Evolutionary conservation across 2,329 filamentous ascomycete species (phyloP), one percentile per base, ranked within the genome.

Genomic region (Trichoderma sp.): DNA sequence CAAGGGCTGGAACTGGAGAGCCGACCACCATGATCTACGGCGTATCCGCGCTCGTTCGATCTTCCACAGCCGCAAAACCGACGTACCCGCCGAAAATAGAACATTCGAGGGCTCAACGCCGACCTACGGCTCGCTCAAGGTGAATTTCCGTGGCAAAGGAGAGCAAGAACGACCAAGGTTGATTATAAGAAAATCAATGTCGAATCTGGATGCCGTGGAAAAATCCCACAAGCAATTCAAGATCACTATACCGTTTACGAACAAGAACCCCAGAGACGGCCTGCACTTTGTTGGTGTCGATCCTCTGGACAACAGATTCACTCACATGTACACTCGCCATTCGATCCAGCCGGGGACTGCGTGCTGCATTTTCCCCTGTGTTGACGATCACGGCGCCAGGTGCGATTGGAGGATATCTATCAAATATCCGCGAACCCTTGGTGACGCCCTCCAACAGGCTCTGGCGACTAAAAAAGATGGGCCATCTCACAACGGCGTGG

Each of bases 251-350:
- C 94, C 97, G 41, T 99, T 98, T 81, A 87, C 88, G 27, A 91
- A 94, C 41, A 91, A 91, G 68, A 91, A 91, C 79, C 92, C 95
- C 68, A 90, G 94, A 63, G 97, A 99, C 82, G 96, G 95, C 27
- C 84, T 98, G 75, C 95, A 98, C 76, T 99, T 98, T 84, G 94
- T 97, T 18, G 95, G 97, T 4, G 90, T 97, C 50, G 92, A 95
- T 62, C 91, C 92, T 75, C 90, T 92, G 68, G 96, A 98, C 82
- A 88, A 88, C 74, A 91, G 95, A 77, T 99, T 95, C 83, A 95
- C 97, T 0, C 96, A 99, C 85, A 92, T 94, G 66, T 99, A 97
- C 83, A 97, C 96, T 0, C 93, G 92, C 56, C 95, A 96, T 81
- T 93, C 93, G 2, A 87, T 93, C 59, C 92, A 94, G 77, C 91